These are phyloP conservation scores for Medicago lupulina DNA, from an alignment of 306 rosid genomes.

Conservation along the genomic window DNA sequence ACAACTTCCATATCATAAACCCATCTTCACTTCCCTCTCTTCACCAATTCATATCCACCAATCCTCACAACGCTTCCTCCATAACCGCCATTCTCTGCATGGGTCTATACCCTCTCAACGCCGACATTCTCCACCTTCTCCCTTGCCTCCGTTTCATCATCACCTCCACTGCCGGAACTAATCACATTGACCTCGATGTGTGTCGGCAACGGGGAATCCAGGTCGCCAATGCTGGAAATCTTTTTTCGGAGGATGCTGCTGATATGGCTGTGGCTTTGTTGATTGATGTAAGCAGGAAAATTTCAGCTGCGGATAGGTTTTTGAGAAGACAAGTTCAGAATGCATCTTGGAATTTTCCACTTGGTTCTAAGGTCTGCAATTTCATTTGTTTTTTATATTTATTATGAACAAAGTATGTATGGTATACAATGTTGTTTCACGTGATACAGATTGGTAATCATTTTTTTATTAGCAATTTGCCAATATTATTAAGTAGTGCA, in stretches of 20 bases:
- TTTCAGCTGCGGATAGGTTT: conserved; percentile 45
- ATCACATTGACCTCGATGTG: conserved; percentile 53
- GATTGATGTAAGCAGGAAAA: conserved; percentile 52
- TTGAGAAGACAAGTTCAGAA: conserved; percentile 37
- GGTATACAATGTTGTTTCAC: too few relatives aligned
- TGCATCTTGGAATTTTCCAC: conserved; percentile 39
- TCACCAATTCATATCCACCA: neutral
- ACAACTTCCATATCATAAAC: conserved; percentile 16
- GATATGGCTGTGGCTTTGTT: conserved; percentile 60
- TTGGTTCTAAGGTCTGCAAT: conserved; percentile 51
- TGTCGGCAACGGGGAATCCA: conserved; percentile 38
- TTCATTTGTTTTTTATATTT: too few relatives aligned
- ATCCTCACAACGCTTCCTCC: conserved; percentile 29
- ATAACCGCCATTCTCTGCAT: conserved; percentile 29
- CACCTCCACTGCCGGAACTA: conserved; percentile 44
- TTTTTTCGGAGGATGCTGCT: conserved; percentile 58
- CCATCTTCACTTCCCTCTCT: neutral
- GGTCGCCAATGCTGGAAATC: conserved; percentile 44
- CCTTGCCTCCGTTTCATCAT: conserved; percentile 49
- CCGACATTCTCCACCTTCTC: conserved; percentile 34
- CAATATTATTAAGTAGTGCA: too few relatives aligned
- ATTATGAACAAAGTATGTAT: too few relatives aligned
- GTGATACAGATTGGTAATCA: too few relatives aligned
- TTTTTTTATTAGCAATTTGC: too few relatives aligned
- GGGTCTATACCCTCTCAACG: neutral